Percentiles rank a stretch among this genome's conserved stretches.
Evolutionary conservation across 176 grass and related monocot genomes (phyloP).

Genomic region (Echinochloa phyllopogon): DNA sequence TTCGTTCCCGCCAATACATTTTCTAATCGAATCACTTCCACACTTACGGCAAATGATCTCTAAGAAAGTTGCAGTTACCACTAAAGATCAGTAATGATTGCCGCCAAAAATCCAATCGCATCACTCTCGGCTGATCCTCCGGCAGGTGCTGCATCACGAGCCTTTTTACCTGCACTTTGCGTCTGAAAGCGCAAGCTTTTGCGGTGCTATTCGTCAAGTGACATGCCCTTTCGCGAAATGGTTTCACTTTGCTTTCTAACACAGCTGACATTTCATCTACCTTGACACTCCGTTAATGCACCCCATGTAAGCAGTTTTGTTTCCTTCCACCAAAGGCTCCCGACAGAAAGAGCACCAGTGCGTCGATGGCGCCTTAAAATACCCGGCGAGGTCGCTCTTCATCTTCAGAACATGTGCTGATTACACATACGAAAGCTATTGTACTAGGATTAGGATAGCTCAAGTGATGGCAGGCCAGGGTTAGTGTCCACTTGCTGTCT

Average conservation of each 20-base stretch:
- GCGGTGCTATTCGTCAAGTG: background rate
- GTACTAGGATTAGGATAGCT: conserved; percentile 31
- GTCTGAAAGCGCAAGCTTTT: background rate
- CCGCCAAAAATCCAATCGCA: conserved; percentile 23
- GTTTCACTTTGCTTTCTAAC: background rate
- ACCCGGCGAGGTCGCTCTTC: background rate
- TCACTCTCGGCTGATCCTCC: conserved; percentile 31
- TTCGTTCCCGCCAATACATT: background rate
- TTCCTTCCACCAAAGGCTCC: conserved; percentile 18
- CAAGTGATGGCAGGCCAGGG: conserved; percentile 8
- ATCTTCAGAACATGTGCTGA: conserved; percentile 24
- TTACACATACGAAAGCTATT: background rate
- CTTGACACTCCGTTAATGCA: conserved; percentile 1
- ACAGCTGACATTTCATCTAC: conserved; percentile 14
- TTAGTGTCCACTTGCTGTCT: conserved; percentile 21
- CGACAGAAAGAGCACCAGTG: conserved; percentile 30
- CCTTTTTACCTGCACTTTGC: background rate
- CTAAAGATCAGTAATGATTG: background rate
- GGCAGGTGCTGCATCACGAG: background rate
- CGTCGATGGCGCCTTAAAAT: conserved; percentile 5
- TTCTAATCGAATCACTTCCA: background rate
- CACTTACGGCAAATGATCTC: conserved; percentile 22
- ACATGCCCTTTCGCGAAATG: background rate
- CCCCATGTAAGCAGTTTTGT: conserved; percentile 37
- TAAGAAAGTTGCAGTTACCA: conserved; percentile 29